A percentile compares a stretch with the other conserved stretches of the same genome.
phyloP scores from a whole-genome alignment of 2,329 filamentous ascomycete species.

The Ophiobolus disseminans region DNA sequence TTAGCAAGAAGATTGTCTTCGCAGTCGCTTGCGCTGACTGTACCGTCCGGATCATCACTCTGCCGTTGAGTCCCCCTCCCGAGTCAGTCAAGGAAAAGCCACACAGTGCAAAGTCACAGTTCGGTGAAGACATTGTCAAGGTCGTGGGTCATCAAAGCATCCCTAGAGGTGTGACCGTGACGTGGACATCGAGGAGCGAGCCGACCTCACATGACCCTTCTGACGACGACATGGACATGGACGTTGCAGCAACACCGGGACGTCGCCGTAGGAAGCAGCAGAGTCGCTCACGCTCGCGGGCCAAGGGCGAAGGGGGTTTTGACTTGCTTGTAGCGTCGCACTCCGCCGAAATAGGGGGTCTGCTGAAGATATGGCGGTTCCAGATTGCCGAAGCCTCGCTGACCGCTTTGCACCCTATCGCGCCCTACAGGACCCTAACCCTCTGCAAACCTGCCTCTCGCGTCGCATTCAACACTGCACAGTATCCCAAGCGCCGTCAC shows the following conservation, averaged over 20 bases:
- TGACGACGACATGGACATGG: conserved; percentile 48
- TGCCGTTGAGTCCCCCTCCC: conserved; percentile 63
- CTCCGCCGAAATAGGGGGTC: conserved; percentile 49
- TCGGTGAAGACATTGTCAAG: conserved; percentile 57
- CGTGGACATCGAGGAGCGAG: conserved; percentile 54
- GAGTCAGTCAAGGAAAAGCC: conserved; percentile 41
- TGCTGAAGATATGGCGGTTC: conserved; percentile 52
- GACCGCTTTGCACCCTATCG: conserved; percentile 46
- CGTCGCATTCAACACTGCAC: conserved; percentile 62
- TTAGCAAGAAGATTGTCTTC: conserved; percentile 61
- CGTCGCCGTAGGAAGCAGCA: conserved; percentile 30
- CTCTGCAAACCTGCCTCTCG: conserved; percentile 59
- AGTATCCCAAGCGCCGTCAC: conserved; percentile 61
- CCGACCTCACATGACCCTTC: conserved; percentile 20
- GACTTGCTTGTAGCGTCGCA: conserved; percentile 52
- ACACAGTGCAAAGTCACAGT: conserved; percentile 31
- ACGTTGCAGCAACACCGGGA: conserved; percentile 25
- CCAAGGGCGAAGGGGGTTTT: conserved; percentile 37
- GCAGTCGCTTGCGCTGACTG: conserved; percentile 64
- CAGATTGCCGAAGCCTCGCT: conserved; percentile 45
- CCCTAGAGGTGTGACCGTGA: conserved; percentile 60
- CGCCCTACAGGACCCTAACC: conserved; percentile 56
- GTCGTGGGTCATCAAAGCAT: conserved; percentile 61
- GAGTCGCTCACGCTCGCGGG: conserved; percentile 28
- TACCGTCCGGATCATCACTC: conserved; percentile 61